Evolutionary conservation across 805 yeast genomes (phyloP).

Genomic region (Kazachstania kunashirensis): DNA sequence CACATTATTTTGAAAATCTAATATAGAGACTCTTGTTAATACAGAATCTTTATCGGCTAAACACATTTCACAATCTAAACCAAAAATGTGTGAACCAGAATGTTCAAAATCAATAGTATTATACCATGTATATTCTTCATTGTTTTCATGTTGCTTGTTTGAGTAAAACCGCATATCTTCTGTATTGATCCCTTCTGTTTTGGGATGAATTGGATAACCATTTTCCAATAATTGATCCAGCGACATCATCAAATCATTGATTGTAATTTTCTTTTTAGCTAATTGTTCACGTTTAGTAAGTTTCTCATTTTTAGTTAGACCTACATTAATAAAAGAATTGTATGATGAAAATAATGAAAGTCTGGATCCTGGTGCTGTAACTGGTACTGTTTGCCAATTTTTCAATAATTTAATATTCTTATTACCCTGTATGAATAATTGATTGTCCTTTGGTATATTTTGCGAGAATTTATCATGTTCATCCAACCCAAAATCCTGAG

Average conservation of each 20-base stretch:
- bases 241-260: slow-evolving; percentile 46
- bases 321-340: slow-evolving; percentile 46
- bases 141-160: slow-evolving; percentile 2
- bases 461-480: slow-evolving; percentile 10
- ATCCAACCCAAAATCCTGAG: slow-evolving; percentile 32
- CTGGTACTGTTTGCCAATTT: slow-evolving; percentile 33
- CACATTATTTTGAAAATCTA: slow-evolving; percentile 51
- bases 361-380: slow-evolving; percentile 58
- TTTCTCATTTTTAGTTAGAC: slow-evolving; percentile 48
- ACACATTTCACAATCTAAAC: slow-evolving; percentile 94
- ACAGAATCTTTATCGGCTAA: slow-evolving; percentile 54
- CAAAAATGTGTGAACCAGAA: slow-evolving; percentile 56
- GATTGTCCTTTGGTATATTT: slow-evolving; percentile 2
- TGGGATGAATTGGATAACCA: slow-evolving; percentile 55
- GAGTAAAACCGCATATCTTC: slow-evolving; percentile 2
- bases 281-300: slow-evolving; percentile 28
- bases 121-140: slow-evolving; percentile 33
- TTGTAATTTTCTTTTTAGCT: slow-evolving; percentile 29
- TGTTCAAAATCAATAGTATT: slow-evolving; percentile 46
- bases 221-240: slow-evolving; percentile 39
- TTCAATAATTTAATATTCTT: slow-evolving; percentile 5
- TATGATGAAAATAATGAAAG: slow-evolving; percentile 45
- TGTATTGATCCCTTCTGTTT: slow-evolving; percentile 13
- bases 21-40: slow-evolving; percentile 67
- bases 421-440: slow-evolving; percentile 6